A percentile compares a stretch with the other conserved stretches of the same genome.
These are phyloP conservation scores for Rhizopogon salebrosus DNA, from an alignment of 768 basidiomycete species.

Conservation along the genomic window DNA sequence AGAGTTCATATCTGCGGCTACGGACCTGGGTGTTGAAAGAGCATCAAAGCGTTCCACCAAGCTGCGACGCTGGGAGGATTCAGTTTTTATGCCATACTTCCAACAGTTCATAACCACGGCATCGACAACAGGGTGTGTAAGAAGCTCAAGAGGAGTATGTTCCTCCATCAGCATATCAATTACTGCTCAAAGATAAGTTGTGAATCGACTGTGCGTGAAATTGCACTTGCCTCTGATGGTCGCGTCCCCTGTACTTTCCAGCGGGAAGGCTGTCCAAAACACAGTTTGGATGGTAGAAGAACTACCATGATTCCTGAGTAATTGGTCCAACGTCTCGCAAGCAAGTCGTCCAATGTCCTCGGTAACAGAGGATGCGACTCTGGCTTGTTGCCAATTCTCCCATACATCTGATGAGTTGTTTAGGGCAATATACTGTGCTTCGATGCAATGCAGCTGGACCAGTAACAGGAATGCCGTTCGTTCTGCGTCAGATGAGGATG, in stretches of 20 bases:
- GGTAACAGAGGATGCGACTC: constrained; percentile 12
- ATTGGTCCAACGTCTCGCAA: constrained; percentile 34
- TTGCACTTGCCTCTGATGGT: constrained; percentile 26
- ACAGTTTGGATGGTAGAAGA: constrained; percentile 39
- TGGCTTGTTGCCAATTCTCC: constrained; percentile 1
- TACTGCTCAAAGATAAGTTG: constrained; percentile 23
- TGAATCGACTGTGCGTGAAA: neutral
- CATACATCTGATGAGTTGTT: neutral
- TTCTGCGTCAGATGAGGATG: neutral
- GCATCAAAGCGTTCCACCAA: constrained; percentile 28
- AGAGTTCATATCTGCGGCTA: neutral
- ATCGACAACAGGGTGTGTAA: constrained; percentile 36
- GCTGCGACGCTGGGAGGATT: neutral
- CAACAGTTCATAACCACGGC: constrained; percentile 36
- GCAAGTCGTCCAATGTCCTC: constrained; percentile 31
- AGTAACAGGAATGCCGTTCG: constrained; percentile 5
- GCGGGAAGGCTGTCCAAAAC: constrained; percentile 43
- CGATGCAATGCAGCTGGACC: constrained; percentile 2
- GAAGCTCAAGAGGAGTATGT: constrained; percentile 32
- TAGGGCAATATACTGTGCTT: neutral
- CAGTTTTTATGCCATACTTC: constrained; percentile 27
- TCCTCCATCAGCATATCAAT: constrained; percentile 33
- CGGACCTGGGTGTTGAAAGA: constrained; percentile 44
- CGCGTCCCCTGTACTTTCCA: constrained; percentile 19
- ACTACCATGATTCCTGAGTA: constrained; percentile 35